A percentile compares a stretch with the other conserved stretches of the same genome.
phyloP scores from a whole-genome alignment of 1,139 yeast species.

The Blastobotrys serpentis region DNA sequence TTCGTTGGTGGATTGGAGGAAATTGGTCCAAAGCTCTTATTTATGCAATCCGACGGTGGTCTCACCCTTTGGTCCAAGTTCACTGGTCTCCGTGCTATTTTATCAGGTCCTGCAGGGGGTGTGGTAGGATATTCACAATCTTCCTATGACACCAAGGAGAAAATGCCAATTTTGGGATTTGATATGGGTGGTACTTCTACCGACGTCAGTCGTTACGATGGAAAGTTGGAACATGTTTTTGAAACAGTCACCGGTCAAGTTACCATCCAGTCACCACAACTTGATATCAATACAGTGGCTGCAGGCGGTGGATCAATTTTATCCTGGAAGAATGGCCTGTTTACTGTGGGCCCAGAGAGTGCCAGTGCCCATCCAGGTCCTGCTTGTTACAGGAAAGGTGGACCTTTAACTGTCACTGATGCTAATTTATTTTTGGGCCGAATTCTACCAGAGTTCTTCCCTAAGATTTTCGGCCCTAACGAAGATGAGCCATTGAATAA shows the following conservation, averaged over 20 bases:
- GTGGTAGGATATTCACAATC: constrained; percentile 57
- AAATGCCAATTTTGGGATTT: constrained; percentile 46
- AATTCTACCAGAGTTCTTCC: constrained; percentile 50
- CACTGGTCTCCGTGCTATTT: constrained; percentile 51
- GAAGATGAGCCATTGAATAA: constrained; percentile 50
- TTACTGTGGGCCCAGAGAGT: constrained; percentile 55
- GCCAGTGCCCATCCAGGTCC: constrained; percentile 62
- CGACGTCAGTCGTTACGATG: constrained; percentile 53
- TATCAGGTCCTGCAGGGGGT: constrained; percentile 63
- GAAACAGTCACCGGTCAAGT: constrained; percentile 57
- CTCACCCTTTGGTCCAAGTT: constrained; percentile 49
- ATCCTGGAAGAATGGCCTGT: constrained; percentile 51
- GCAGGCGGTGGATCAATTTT: constrained; percentile 61
- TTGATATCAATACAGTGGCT: constrained; percentile 58
- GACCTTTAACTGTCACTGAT: constrained; percentile 56
- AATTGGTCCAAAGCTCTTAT: constrained; percentile 46
- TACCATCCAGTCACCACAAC: constrained; percentile 57
- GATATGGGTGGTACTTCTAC: constrained; percentile 66
- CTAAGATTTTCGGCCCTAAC: constrained; percentile 54
- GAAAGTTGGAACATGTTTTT: constrained; percentile 51
- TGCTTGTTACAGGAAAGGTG: constrained; percentile 57
- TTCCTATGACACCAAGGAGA: constrained; percentile 41
- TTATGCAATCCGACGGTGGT: constrained; percentile 64
- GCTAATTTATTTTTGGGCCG: constrained; percentile 54
- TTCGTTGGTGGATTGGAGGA: constrained; percentile 51